Conservation (phyloP, 371 early-diverging fungal genomes). For the Mortierella sp. region DNA sequence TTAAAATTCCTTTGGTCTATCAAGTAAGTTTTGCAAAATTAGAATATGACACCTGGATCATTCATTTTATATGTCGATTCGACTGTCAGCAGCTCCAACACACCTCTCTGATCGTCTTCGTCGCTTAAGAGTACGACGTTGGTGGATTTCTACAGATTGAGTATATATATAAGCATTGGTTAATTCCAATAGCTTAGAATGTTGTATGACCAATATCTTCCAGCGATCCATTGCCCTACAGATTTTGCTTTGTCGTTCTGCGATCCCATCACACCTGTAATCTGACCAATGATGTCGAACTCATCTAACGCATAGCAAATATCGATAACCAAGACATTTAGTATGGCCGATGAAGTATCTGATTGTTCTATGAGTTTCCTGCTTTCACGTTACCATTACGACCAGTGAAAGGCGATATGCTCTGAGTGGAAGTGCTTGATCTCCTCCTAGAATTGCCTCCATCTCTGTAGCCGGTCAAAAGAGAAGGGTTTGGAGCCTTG, state of each 20-base stretch:
- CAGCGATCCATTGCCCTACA: constrained; percentile 10
- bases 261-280: neutral
- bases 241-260: constrained; percentile 10
- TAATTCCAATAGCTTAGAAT: neutral
- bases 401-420: neutral
- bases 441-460: constrained; percentile 15
- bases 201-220: neutral
- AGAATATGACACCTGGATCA: neutral
- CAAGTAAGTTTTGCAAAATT: neutral
- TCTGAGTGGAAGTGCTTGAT: constrained; percentile 12
- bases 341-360: neutral
- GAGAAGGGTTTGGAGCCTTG: constrained; percentile 13
- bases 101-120: constrained; percentile 41
- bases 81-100: neutral
- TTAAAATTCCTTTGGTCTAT: constrained; percentile 24
- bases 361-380: neutral
- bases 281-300: constrained; percentile 19
- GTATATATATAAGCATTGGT: neutral
- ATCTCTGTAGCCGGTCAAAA: constrained; percentile 28
- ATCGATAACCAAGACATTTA: neutral
- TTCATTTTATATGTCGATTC: neutral
- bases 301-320: constrained; percentile 8
- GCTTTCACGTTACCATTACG: neutral
- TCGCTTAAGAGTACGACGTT: constrained; percentile 30
- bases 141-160: constrained; percentile 10